phyloP scores from a whole-genome alignment of 2,329 filamentous ascomycete species.

The Colletotrichum kahawae region DNA sequence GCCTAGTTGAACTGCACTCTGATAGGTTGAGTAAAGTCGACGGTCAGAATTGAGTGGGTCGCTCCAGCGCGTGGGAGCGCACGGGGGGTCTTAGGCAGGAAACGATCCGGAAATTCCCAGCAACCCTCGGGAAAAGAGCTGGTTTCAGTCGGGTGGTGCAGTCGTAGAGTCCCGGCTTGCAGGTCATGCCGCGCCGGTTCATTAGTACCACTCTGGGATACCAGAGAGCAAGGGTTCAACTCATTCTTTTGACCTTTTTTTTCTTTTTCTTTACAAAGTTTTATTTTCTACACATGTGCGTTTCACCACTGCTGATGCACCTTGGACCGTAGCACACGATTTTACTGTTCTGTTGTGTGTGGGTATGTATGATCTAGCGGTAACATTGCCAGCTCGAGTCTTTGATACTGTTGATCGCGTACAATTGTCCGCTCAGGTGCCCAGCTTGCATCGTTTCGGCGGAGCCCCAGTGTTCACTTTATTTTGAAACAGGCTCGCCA shows the following conservation, averaged over 20 bases:
- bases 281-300: background rate
- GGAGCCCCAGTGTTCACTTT: fast-evolving
- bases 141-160: background rate
- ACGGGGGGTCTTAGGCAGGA: background rate
- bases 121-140: background rate
- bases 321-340: too few species aligned
- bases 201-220: background rate
- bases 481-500: fast-evolving
- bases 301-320: background rate
- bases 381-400: background rate
- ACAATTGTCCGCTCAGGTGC: background rate
- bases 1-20: too few species aligned
- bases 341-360: background rate
- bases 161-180: background rate
- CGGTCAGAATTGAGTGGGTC: background rate
- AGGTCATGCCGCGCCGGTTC: background rate
- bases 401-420: fast-evolving
- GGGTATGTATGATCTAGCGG: background rate
- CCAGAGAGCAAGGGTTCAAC: background rate
- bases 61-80: background rate
- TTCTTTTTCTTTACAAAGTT: background rate
- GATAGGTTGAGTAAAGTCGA: background rate
- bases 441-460: background rate
- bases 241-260: background rate
- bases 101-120: background rate